Percentiles rank a stretch among this genome's conserved stretches.
These are phyloP conservation scores for Cercospora sp. DNA, from an alignment of 2,329 filamentous ascomycete genomes.

Conservation along the genomic window DNA sequence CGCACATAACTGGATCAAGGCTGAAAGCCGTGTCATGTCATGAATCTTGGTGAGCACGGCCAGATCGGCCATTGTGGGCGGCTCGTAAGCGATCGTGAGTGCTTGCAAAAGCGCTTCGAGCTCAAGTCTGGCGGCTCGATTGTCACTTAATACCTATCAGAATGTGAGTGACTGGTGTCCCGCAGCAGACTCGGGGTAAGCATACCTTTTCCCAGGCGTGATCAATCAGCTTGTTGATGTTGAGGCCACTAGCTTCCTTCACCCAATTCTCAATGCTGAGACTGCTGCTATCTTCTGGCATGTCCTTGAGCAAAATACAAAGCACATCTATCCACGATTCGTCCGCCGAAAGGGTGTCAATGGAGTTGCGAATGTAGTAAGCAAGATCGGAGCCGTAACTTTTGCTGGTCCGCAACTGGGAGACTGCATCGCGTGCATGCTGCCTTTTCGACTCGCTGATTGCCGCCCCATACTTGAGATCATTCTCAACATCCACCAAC, in stretches of 20 bases:
- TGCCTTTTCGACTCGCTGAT: background rate
- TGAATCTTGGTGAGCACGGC: background rate
- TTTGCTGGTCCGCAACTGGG: background rate
- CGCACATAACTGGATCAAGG: background rate
- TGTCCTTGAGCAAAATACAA: background rate
- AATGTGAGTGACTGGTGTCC: background rate
- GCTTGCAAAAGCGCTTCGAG: background rate
- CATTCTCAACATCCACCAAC: background rate
- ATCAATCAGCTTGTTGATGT: background rate
- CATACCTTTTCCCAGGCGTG: background rate
- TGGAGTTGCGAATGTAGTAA: background rate
- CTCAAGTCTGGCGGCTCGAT: background rate
- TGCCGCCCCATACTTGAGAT: background rate
- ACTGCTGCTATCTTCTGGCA: background rate
- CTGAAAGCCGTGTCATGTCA: background rate
- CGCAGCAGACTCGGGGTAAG: background rate
- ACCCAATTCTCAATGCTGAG: background rate
- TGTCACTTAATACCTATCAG: background rate
- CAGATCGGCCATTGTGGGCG: background rate
- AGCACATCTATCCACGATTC: background rate
- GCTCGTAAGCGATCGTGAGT: background rate
- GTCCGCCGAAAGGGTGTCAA: background rate
- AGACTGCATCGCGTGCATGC: background rate
- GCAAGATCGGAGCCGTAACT: background rate
- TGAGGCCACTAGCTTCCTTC: background rate